Evolutionary conservation across 176 grass and related monocot species (phyloP), one percentile per base, ranked within the genome.

Genomic region (Oryza punctata): DNA sequence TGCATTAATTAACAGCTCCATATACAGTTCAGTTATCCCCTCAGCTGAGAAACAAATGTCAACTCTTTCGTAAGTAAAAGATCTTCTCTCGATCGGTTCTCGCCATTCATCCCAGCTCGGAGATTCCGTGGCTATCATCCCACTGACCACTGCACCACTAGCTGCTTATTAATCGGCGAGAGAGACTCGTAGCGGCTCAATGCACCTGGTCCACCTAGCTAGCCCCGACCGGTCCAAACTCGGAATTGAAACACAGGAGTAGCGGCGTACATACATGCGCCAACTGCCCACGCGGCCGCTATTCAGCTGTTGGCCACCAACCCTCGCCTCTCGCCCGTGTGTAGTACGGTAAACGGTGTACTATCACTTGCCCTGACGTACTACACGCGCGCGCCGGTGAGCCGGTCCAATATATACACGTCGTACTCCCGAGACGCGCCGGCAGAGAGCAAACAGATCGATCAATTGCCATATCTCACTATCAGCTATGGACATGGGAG

Each of bases 401-500:
- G n/a, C n/a, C 57, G 21, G 21, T 61, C 9, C 12, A 13, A 10
- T 61, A 24, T 23, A 61, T 61, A 61, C 57, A 23, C 21, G 57
- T 61, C 57, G n/a, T 61, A 24, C 57, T 61, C 57, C 21, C 21
- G 40, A 13, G 13, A 23, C 12, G 7, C 45, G 30, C 44, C 0
- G 12, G 33, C 32, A 38, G 35, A 63, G 12, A 40, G 50, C 40
- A 33, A 49, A 1, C 47, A 7, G 6, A 41, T 5, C 21, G 6
- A 41, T 5, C 21, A 7, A 19, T 52, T 19, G 15, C 49, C 37
- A 38, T 18, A 47, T 47, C 45, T 15, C 63, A 15, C 46, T 60
- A n/a, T 5, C 37, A 71, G 75, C 21, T 23, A 88, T 91, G 85
- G 89, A 88, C 33, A 88, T 81, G 65, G 83, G 78, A 49, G 72